Evolutionary conservation across 2,329 filamentous ascomycete genomes (phyloP).

Genomic region (Epichloe sp.): DNA sequence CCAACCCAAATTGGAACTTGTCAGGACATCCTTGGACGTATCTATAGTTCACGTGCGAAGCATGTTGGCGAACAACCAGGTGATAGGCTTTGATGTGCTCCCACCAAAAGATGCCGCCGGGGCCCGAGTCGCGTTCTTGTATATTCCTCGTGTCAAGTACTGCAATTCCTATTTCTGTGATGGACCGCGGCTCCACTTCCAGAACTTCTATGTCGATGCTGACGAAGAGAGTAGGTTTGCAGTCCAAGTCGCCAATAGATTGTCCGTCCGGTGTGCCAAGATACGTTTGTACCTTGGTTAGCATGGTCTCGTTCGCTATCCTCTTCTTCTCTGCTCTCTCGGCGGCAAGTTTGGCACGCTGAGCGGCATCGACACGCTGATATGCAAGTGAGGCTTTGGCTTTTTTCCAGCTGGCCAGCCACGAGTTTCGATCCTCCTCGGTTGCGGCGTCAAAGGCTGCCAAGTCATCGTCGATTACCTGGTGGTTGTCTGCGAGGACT

Average conservation of each 20-base stretch:
- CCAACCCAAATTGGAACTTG: slow-evolving; percentile 61
- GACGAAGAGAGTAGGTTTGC: slow-evolving; percentile 44
- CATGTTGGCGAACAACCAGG: slow-evolving; percentile 60
- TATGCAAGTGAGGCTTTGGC: slow-evolving; percentile 23
- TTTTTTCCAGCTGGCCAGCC: slow-evolving; percentile 2
- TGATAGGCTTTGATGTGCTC: slow-evolving; percentile 56
- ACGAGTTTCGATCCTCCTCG: neutral
- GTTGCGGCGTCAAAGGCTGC: slow-evolving; percentile 15
- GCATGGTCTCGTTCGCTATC: slow-evolving; percentile 34
- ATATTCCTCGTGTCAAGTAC: slow-evolving; percentile 58
- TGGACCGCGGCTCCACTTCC: slow-evolving; percentile 48
- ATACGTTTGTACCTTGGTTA: slow-evolving; percentile 55
- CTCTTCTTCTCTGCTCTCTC: slow-evolving; percentile 22
- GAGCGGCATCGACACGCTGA: slow-evolving; percentile 11
- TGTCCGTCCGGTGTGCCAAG: slow-evolving; percentile 42
- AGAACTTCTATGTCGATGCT: slow-evolving; percentile 74
- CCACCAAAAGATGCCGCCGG: slow-evolving; percentile 53
- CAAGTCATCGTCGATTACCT: slow-evolving; percentile 15
- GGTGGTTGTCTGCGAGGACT: neutral
- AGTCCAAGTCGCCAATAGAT: neutral
- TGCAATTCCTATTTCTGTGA: slow-evolving; percentile 81
- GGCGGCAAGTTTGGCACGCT: neutral
- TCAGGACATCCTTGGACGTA: slow-evolving; percentile 65
- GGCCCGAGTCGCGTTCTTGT: slow-evolving; percentile 42
- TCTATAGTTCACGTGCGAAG: slow-evolving; percentile 49